Evolutionary conservation across 139 green algal species (phyloP), one percentile per base, ranked within the genome.

Genomic region (Volvox reticuliferus): DNA sequence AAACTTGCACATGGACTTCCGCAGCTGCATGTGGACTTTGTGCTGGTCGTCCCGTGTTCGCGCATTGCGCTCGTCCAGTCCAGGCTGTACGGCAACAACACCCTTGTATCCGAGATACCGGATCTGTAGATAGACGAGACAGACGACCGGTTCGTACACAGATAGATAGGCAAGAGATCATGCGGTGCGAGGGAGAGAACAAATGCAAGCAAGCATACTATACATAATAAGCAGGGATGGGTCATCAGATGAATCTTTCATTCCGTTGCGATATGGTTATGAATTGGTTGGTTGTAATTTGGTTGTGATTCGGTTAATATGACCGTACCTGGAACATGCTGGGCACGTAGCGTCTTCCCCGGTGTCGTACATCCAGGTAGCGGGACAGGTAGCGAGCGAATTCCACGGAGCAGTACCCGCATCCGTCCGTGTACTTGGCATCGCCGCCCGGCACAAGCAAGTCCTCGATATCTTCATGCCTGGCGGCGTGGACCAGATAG

Each of bases 381-480:
- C 35, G 5, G 65, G 83, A 13, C 28, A 79, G 62, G 83, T 71
- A 79, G 32, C 28, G 30, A 22, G 28, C 61, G 22, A 88, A 30
- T 65, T 88, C 63, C 67, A 79, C 50, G 55, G 67, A 82, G 71
- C 61, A 75, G 75, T 82, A 76, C 36, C 86, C 86, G 55, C 86
- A 90, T 44, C 86, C 86, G 30, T 90, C 86, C 62, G 86, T 90
- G 86, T 71, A 90, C 68, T 71, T 85, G 86, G 0, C 55, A 50
- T 44, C 36, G 18, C 71, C 19, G 50, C 61, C 16, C 13, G 50
- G 50, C 20, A 55, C 73, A 12, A 14, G 24, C 24, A 86, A 24
- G 32, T 71, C 73, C 14, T 90, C 86, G 79, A 90, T 84, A 21
- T 85, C 73, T 65, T 79, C 86, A 26, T 82, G 19, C 86, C 75